These are phyloP conservation scores for Chlamydomonas applanata DNA, from an alignment of 139 green algal genomes.

Conservation along the genomic window DNA sequence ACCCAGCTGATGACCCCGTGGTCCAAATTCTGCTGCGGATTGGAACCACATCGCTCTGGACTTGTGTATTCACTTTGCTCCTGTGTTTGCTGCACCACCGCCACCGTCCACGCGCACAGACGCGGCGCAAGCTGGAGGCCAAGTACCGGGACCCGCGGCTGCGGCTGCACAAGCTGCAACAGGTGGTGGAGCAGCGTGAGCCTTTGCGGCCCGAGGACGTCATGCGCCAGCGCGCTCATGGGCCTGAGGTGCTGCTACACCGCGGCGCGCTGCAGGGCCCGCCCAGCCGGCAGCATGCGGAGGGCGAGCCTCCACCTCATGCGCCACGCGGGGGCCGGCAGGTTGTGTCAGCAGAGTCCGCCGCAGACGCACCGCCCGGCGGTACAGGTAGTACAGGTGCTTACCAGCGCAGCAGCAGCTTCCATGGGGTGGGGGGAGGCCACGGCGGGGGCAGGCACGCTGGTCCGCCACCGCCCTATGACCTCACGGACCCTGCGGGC, in stretches of 20 bases:
- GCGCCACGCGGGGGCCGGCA: background rate
- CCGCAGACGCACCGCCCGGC: background rate
- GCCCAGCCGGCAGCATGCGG: background rate
- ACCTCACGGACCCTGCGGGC: too few species aligned
- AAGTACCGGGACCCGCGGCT: constrained; percentile 23
- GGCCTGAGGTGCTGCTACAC: background rate
- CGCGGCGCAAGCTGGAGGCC: constrained; percentile 20
- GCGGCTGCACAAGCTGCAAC: constrained; percentile 23
- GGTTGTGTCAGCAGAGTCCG: background rate
- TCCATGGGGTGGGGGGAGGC: too few species aligned
- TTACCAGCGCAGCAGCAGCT: background rate
- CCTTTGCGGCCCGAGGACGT: background rate
- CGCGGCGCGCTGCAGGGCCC: background rate
- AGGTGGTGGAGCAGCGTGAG: constrained; percentile 6
- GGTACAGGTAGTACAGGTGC: too few species aligned
- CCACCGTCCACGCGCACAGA: too few species aligned
- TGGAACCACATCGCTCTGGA: background rate
- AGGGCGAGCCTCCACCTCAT: background rate
- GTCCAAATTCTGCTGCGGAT: background rate
- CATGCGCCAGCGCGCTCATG: background rate
- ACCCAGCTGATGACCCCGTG: background rate
- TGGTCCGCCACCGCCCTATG: too few species aligned
- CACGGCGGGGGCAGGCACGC: too few species aligned
- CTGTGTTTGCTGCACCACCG: too few species aligned
- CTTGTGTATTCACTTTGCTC: too few species aligned